Evolutionary conservation across 2,329 filamentous ascomycete species (phyloP).

Genomic region (Fonsecaea nubica): DNA sequence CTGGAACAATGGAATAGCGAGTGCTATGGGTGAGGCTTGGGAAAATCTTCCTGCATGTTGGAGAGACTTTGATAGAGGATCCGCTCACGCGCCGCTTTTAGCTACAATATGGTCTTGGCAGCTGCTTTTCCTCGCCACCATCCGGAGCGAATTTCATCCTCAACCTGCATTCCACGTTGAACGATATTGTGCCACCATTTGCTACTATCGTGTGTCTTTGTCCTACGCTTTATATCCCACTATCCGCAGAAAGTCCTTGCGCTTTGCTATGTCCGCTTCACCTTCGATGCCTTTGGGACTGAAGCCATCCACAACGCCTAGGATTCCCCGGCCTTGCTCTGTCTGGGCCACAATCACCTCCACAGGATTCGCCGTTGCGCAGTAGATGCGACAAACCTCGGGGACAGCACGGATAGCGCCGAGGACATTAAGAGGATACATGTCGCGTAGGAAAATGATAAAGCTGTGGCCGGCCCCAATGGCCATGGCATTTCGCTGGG

Average conservation of each 20-base stretch:
- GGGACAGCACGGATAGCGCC: not conserved
- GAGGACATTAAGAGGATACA: slow-evolving; percentile 10
- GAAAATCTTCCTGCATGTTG: not conserved
- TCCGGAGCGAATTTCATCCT: not conserved
- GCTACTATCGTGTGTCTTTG: not conserved
- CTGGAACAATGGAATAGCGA: not conserved
- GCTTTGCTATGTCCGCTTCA: slow-evolving; percentile 4
- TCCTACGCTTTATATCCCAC: not conserved
- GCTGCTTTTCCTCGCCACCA: not conserved
- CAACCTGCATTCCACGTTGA: not conserved
- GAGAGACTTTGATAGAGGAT: not conserved
- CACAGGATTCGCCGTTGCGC: slow-evolving; percentile 10
- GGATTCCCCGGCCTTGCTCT: slow-evolving; percentile 4
- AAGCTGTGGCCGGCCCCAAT: slow-evolving; percentile 11
- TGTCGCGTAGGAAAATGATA: slow-evolving; percentile 8
- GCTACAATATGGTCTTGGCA: not conserved
- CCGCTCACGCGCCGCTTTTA: not conserved
- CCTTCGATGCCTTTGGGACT: slow-evolving; percentile 10
- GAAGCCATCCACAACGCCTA: slow-evolving; percentile 13
- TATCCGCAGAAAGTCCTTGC: not conserved
- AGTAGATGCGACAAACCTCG: slow-evolving; percentile 9
- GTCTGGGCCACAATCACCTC: slow-evolving; percentile 14
- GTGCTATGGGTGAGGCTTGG: not conserved
- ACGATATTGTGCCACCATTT: not conserved
- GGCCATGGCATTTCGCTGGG: slow-evolving; percentile 4